Evolutionary conservation across 495 filamentous ascomycete genomes (phyloP), one percentile per base, ranked within the genome.

Genomic region (Xanthoparmelia taractica): DNA sequence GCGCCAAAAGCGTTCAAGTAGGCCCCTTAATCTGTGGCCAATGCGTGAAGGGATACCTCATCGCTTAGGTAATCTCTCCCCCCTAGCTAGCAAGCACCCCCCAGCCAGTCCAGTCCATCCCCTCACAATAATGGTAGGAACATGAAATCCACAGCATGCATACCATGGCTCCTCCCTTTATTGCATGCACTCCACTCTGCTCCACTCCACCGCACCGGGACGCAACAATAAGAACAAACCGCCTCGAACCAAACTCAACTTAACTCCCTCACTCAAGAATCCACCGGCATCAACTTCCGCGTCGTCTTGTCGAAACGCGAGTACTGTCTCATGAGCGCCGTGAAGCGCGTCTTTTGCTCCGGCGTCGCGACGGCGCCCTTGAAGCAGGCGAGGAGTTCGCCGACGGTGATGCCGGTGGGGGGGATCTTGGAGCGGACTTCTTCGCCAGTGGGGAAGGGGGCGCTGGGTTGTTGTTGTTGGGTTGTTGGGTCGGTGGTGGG

Each of bases 371-470:
- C 52, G 4, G 55, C 56, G 2, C 69, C 65, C 20, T 65, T 78
- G 73, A 93, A 94, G 18, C 77, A 74, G 23, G 75, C 80, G 31
- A 91, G 73, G 20, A 94, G 73, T 4, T 80, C 77, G 33, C 74
- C 77, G 57, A 91, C 85, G 2, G 78, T 74, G 56, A 92, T 87
- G 37, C 90, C 90, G n/a, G 78, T 77, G 10, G 78, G 74, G 2
- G 88, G 87, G 52, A 92, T 80, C 2, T 82, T 82, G 7, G 82
- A 80, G 67, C 86, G 76, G 60, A 94, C 87, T 71, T 95, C 91
- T n/a, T 81, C 82, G 8, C 82, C 75, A 13, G 83, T 84, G 29
- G 86, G 82, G 64, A 82, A 83, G 3, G 71, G 66, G 58, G 71
- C n/a, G n/a, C n/a, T 17, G 8, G 45, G 68, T n/a, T 69, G 67